Evolutionary conservation across 208 protist species (phyloP).

Genomic region (Leishmania tarentolae): DNA sequence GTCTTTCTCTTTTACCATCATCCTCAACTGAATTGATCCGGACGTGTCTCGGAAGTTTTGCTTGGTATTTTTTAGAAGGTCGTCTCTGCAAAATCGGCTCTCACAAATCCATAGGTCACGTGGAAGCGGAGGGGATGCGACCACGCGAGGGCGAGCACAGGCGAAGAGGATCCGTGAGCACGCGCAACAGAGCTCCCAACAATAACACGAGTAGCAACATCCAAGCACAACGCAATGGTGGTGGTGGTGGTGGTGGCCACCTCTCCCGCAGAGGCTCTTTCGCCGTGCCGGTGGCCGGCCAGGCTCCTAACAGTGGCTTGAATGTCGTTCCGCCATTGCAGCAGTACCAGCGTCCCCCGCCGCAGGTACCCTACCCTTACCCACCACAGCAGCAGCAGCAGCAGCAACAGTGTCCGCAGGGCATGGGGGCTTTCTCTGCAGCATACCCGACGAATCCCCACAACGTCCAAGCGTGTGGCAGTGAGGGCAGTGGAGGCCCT

Average conservation of each 20-base stretch:
- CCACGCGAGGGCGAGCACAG: background rate
- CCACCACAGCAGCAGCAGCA: background rate
- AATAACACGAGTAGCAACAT: background rate
- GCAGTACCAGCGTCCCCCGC: background rate
- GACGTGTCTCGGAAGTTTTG: background rate
- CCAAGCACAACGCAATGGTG: background rate
- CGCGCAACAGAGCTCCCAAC: background rate
- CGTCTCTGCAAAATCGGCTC: constrained; percentile 11
- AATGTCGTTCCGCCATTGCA: background rate
- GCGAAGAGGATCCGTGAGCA: background rate
- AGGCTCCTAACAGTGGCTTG: background rate
- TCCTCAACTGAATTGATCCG: background rate
- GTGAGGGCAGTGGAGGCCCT: background rate
- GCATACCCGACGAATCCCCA: background rate
- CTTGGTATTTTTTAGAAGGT: background rate
- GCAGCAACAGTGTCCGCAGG: background rate
- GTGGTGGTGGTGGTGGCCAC: background rate
- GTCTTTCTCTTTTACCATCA: constrained; percentile 9
- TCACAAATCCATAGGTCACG: constrained; percentile 1
- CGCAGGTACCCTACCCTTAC: background rate
- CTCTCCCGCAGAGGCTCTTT: constrained; percentile 2
- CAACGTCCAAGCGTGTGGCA: background rate
- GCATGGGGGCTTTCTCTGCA: background rate
- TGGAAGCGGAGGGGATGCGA: background rate
- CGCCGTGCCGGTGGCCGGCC: background rate